Evolutionary conservation across 2,329 filamentous ascomycete genomes (phyloP), one percentile per base, ranked within the genome.

Genomic region (Colletotrichum plurivorum): DNA sequence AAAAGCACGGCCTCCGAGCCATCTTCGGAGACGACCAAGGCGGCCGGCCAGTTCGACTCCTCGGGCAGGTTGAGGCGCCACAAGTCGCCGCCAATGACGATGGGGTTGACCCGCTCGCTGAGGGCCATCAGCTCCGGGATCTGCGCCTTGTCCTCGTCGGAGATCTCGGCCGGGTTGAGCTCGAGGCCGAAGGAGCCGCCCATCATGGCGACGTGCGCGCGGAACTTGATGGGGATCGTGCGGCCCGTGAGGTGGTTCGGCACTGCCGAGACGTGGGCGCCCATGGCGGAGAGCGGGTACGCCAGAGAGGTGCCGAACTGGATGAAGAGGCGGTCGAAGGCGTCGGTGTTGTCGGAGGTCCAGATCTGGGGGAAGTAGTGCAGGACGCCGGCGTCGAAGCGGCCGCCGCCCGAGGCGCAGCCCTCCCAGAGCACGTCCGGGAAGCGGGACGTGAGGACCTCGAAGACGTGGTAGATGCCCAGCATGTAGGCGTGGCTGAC

Each of bases 171-270:
- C 0, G 89, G 90, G 73, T 91, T 84, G 8, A 92, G 83, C 75
- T 92, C 89, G 12, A 92, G 83, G 0, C 90, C 90, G 72, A 92
- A 92, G 0, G 88, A 90, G 2, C 89, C 89, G 63, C 90, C 90
- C 89, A 91, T 91, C 81, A 91, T 88, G 6, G 90, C 90, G 0
- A 92, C 89, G 63, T 91, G 89, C 0, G 87, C 88, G 41, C 90
- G 88, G 80, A 92, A 91, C 1, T 77, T 76, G 13, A 92, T 82
- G 0, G 89, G 85, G 1, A 86, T 86, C 1, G 83, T 86, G 20
- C 89, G 87, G 0, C 81, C 77, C 0, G 88, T 90, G 41, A 88
- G 78, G 0, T 85, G 83, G 71, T 91, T 92, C 1, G 89, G 89
- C 0, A 90, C 84, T 0, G 84, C 85, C 9, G 87, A 89, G 41